A percentile compares a stretch with the other conserved stretches of the same genome.
These are phyloP conservation scores for Coriolopsis trogii DNA, from an alignment of 1,284 basidiomycete species.

Conservation along the genomic window DNA sequence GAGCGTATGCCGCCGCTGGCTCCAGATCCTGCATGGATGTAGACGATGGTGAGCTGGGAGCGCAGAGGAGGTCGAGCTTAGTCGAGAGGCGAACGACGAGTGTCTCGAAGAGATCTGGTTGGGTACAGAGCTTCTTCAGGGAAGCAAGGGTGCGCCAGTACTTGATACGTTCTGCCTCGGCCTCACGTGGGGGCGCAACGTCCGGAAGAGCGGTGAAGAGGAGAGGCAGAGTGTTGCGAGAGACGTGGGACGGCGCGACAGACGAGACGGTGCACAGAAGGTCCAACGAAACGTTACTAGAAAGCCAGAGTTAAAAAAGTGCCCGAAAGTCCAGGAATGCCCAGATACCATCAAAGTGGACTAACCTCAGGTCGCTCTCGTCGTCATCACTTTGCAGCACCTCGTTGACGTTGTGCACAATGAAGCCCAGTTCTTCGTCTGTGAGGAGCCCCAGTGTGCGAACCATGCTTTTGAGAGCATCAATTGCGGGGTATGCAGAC, in stretches of 20 bases:
- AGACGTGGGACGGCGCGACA: conserved; percentile 68
- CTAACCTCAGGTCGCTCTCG: conserved; percentile 58
- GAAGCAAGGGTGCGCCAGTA: conserved; percentile 76
- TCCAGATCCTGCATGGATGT: conserved; percentile 42
- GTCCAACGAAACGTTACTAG: conserved; percentile 70
- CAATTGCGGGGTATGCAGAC: conserved; percentile 61
- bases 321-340: too few species aligned
- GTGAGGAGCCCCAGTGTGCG: conserved; percentile 65
- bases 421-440: conserved; percentile 76
- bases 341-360: too few species aligned
- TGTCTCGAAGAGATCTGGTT: conserved; percentile 82
- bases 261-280: conserved; percentile 71
- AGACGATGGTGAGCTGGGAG: conserved; percentile 35
- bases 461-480: conserved; percentile 65
- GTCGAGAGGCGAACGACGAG: conserved; percentile 81
- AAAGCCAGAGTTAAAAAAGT: too few species aligned
- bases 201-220: conserved; percentile 80
- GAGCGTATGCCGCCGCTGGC: conserved; percentile 75
- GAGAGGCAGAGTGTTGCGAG: conserved; percentile 78
- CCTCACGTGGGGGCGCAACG: conserved; percentile 56
- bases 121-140: conserved; percentile 76
- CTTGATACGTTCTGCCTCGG: conserved; percentile 56
- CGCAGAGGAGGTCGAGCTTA: conserved; percentile 76
- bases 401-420: conserved; percentile 80
- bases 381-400: conserved; percentile 61